A percentile compares a stretch with the other conserved stretches of the same genome.
These are phyloP conservation scores for Quercus suber DNA, from an alignment of 306 rosid species.

Conservation along the genomic window DNA sequence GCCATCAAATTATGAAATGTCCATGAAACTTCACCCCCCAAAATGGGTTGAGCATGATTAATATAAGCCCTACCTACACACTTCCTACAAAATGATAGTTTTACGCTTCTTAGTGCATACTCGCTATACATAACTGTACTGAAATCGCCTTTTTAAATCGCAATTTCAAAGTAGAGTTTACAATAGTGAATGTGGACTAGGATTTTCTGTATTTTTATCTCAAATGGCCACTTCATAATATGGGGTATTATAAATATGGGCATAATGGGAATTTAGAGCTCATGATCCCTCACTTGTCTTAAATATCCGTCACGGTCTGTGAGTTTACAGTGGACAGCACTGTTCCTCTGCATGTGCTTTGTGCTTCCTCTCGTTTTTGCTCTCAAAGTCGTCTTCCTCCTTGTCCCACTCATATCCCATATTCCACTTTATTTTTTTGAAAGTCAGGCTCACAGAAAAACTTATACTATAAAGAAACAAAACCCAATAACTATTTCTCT, in stretches of 20 bases:
- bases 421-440: not conserved
- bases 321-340: conserved; percentile 25
- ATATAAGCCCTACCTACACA: too few relatives aligned
- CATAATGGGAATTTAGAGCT: not conserved
- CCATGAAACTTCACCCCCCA: too few relatives aligned
- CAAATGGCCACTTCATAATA: too few relatives aligned
- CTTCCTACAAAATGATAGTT: too few relatives aligned
- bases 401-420: conserved; percentile 10
- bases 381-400: conserved; percentile 18
- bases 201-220: too few relatives aligned
- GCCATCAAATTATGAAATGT: too few relatives aligned
- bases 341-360: conserved; percentile 47
- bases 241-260: not conserved
- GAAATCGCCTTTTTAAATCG: too few relatives aligned
- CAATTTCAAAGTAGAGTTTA: too few relatives aligned
- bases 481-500: conserved; percentile 8
- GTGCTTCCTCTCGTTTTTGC: conserved; percentile 32
- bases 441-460: not conserved
- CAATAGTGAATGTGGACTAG: too few relatives aligned
- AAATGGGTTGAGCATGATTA: too few relatives aligned
- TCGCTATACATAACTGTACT: too few relatives aligned
- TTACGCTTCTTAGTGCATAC: too few relatives aligned
- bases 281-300: conserved; percentile 14
- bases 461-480: not conserved
- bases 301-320: conserved; percentile 23